A percentile compares a stretch with the other conserved stretches of the same genome.
Conservation (phyloP, 73 alveolate species). For the Paramecium tetraurelia region DNA sequence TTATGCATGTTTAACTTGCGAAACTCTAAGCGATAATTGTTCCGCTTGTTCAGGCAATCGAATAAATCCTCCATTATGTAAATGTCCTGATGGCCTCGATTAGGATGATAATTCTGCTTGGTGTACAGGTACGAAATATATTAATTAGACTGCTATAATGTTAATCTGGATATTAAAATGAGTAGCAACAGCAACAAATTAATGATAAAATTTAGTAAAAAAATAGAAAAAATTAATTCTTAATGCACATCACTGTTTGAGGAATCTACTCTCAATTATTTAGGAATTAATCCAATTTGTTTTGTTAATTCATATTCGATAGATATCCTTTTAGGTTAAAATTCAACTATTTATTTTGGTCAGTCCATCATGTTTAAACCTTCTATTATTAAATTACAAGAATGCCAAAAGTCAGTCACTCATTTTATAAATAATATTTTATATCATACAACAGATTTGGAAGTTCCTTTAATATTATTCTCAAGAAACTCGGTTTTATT, state of each 20-base stretch:
- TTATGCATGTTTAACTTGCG: background rate
- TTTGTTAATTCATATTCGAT: background rate
- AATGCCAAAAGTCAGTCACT: background rate
- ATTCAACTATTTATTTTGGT: background rate
- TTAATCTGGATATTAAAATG: background rate
- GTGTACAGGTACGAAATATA: constrained; percentile 6
- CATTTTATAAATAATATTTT: background rate
- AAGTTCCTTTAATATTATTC: background rate
- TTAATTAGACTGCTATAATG: background rate
- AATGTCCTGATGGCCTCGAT: background rate
- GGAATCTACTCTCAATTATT: background rate
- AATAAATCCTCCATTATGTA: background rate
- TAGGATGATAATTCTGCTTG: background rate
- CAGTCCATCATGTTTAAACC: background rate
- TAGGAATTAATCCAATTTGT: background rate
- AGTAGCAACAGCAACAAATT: background rate
- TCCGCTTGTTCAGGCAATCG: background rate
- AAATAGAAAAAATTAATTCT: background rate
- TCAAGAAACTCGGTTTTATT: background rate
- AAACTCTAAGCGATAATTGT: background rate
- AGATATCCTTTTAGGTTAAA: background rate
- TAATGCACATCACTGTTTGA: background rate
- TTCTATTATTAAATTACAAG: background rate
- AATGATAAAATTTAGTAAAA: background rate
- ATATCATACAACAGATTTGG: background rate